Base-by-base conservation (phyloP, 257 asterid genomes). In the Catharanthus roseus region DNA sequence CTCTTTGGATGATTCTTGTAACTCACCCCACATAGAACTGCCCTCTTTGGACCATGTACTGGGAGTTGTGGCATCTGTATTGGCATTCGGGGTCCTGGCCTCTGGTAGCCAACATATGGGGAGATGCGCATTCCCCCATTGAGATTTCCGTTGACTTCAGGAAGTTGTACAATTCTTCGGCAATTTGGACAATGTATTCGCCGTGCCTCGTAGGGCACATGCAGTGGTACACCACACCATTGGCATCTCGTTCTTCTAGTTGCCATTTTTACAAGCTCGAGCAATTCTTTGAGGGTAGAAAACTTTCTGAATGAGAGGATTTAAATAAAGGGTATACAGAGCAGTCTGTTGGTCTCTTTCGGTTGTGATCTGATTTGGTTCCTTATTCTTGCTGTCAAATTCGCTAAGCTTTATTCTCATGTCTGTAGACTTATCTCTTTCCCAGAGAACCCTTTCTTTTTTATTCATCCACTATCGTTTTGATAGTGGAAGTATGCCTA, bases 1-100 rank as follows among this genome's bases (percentile, higher is more conserved):
- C 82, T 80, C 80, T 80, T 86, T 31, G 62, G 66, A 70, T 83
- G 83, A 6, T 85, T 85, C 69, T 77, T 75, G 82, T 89, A 91
- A 77, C 75, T 85, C 45, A 91, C 79, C 67, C 96, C 97, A 31
- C 95, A 86, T 21, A 89, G 77, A 77, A 91, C 71, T 26, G 97
- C 96, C 39, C 88, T 84, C 75, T 80, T 91, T 72, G 77, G 74
- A 54, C 88, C 85, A 65, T 81, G 84, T 42, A 77, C 75, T 18
- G 72, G 65, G 24, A 85, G 83, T 42, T 77, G 79, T 8, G 24
- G 53, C 29, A 70, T 57, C 36, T 71, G 87, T 16, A 58, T 53
- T 36, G 82, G 64, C 23, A 73, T 54, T 47, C 34, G 67, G 62
- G 10, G n/a, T 50, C 77, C 47, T 47, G 60, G 44, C 10, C 23